Evolutionary conservation across 176 grass and related monocot species (phyloP), one percentile per base, ranked within the genome.

Genomic region (Thalia dealbata): DNA sequence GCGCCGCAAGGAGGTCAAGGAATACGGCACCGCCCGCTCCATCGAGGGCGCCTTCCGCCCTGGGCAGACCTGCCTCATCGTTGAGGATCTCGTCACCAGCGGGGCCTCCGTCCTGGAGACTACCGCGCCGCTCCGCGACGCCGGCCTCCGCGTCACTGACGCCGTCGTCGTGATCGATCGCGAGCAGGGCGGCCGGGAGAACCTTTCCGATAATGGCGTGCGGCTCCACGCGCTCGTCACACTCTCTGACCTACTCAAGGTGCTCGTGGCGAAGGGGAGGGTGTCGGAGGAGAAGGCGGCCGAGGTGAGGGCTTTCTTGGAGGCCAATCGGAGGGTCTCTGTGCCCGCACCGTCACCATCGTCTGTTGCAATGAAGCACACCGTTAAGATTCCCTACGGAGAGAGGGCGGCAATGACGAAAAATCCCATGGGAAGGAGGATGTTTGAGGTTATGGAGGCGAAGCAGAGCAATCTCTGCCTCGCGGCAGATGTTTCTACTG

Each of bases 81-180:
- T 97, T 41, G 93, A 97, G 87, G 93, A 92, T 60, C 80, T 97
- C 70, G 89, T 97, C 73, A 97, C 93, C 64, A 97, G 93, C 70
- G 93, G 89, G 21, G 66, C 93, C 2, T 97, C 93, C 51, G 93
- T 97, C 50, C 83, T 97, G 52, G 93, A 97, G 76, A 97, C 89
- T 54, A 85, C 80, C 0, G 63, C 42, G 0, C 85, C 89, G 18
- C 89, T 97, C 82, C 87, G 84, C 42, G 76, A 62, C 8, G 78
- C 85, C 80, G 93, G 89, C 2, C 75, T 97, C 35, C 56, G 68
- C 1, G 87, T 97, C 2, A 23, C 59, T 0, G 89, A 96, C 9
- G 84, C 89, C 13, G 85, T 92, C 38, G 93, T 96, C 3, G 93
- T 96, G 0, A 91, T 96, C 7, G 89, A 96, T 70, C 82, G 93